phyloP scores from a whole-genome alignment of 2,329 filamentous ascomycete species.

The Laburnicola sp. region DNA sequence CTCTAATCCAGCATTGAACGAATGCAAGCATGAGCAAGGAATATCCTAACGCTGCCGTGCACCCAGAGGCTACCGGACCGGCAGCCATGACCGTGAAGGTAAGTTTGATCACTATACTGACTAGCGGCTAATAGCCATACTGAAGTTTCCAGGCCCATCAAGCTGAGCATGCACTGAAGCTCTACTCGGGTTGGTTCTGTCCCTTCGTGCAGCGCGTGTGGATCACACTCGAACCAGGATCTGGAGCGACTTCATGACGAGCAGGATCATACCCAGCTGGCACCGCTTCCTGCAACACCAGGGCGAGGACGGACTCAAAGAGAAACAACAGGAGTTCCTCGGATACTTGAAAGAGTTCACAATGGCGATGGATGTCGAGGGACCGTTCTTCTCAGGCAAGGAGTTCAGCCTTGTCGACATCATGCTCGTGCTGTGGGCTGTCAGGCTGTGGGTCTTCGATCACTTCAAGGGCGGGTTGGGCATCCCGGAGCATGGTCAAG shows the following conservation, averaged over 20 bases:
- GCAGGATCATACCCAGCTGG: constrained; percentile 68
- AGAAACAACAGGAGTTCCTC: constrained; percentile 62
- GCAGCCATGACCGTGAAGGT: constrained; percentile 38
- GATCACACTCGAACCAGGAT: constrained; percentile 70
- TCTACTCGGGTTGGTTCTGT: constrained; percentile 78
- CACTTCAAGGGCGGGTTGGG: constrained; percentile 68
- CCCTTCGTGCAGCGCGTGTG: constrained; percentile 69
- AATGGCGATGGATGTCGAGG: constrained; percentile 61
- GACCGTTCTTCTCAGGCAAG: constrained; percentile 69
- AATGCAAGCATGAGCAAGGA: constrained; percentile 32
- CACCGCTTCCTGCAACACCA: constrained; percentile 60
- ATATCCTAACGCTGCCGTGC: constrained; percentile 42
- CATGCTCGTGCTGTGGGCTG: constrained; percentile 72
- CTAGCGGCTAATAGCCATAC: background rate
- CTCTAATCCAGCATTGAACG: no score
- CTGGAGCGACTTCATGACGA: constrained; percentile 74
- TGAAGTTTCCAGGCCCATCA: constrained; percentile 29
- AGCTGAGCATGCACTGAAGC: constrained; percentile 58
- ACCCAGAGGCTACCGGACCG: constrained; percentile 41
- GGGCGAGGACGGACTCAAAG: constrained; percentile 47
- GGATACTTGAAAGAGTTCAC: constrained; percentile 63
- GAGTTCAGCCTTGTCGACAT: constrained; percentile 70
- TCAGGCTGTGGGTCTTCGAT: constrained; percentile 72
- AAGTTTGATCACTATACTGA: background rate
- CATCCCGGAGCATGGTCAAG: constrained; percentile 53